Evolutionary conservation across 176 grass and related monocot genomes (phyloP).

Genomic region (Saccharum spontaneum): DNA sequence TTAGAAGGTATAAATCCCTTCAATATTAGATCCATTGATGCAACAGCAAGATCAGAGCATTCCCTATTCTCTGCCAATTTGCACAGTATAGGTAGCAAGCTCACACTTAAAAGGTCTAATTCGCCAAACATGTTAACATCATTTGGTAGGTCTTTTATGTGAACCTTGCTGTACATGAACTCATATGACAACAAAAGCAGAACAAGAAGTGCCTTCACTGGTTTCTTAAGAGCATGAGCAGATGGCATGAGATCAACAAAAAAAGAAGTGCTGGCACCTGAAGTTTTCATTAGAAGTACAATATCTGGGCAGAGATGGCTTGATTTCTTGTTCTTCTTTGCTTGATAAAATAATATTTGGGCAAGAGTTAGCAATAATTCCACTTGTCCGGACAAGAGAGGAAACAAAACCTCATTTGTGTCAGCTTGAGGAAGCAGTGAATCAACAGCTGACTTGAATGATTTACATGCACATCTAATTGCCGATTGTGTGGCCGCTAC

Average conservation of each 20-base stretch:
- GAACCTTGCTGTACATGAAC: conserved; percentile 45
- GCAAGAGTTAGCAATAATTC: conserved; percentile 66
- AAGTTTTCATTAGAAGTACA: conserved; percentile 60
- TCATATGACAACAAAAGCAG: conserved; percentile 57
- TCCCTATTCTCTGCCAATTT: conserved; percentile 74
- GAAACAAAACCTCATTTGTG: conserved; percentile 51
- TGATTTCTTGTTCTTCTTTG: conserved; percentile 21
- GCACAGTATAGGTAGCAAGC: conserved; percentile 80
- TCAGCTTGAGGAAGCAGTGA: conserved; percentile 47
- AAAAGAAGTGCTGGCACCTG: conserved; percentile 47
- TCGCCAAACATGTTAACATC: conserved; percentile 60
- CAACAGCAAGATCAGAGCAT: conserved; percentile 62
- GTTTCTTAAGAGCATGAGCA: conserved; percentile 50
- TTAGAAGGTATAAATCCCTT: conserved; percentile 59
- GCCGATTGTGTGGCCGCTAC: conserved; percentile 36
- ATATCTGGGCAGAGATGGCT: conserved; percentile 38
- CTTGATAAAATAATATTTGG: conserved; percentile 47
- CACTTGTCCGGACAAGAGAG: conserved; percentile 60
- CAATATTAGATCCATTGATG: conserved; percentile 79
- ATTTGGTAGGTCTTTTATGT: conserved; percentile 46
- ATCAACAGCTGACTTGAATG: conserved; percentile 54
- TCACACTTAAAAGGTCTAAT: conserved; percentile 45
- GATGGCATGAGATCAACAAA: conserved; percentile 63
- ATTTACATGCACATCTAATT: conserved; percentile 64
- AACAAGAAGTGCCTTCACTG: conserved; percentile 67